A percentile compares a stretch with the other conserved stretches of the same genome.
Evolutionary conservation across 768 basidiomycete genomes (phyloP).

Genomic region (Phaeotremella fagi): DNA sequence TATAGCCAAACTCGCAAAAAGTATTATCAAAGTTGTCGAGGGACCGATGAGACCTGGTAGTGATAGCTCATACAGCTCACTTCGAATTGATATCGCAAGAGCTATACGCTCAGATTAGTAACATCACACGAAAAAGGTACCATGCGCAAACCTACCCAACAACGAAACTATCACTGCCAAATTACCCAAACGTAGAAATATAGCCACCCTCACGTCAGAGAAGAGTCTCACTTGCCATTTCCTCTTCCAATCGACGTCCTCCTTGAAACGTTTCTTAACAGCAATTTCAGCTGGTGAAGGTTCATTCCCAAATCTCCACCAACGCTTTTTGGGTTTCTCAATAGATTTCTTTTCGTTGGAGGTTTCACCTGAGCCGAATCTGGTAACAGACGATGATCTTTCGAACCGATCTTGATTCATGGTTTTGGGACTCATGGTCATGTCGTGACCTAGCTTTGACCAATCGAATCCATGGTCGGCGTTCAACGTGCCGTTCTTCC

Average conservation of each 20-base stretch:
- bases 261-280: not conserved
- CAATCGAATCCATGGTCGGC: conserved; percentile 24
- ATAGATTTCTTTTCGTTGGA: not conserved
- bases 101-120: conserved; percentile 11
- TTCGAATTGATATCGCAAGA: conserved; percentile 24
- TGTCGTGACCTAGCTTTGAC: not conserved
- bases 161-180: conserved; percentile 23
- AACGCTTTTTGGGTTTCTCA: conserved; percentile 6
- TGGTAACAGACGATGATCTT: not conserved
- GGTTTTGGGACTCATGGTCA: not conserved
- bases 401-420: not conserved
- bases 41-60: conserved; percentile 42
- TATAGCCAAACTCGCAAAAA: conserved; percentile 37
- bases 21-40: conserved; percentile 42
- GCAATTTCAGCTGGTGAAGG: not conserved
- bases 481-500: conserved; percentile 15
- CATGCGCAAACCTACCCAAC: conserved; percentile 20
- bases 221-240: conserved; percentile 27
- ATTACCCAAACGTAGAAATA: conserved; percentile 29
- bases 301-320: conserved; percentile 4
- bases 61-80: conserved; percentile 18
- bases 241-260: conserved; percentile 20
- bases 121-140: not conserved
- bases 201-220: conserved; percentile 37
- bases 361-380: not conserved